Evolutionary conservation across 257 asterid species (phyloP).

Genomic region (Nicotiana tomentosiformis): DNA sequence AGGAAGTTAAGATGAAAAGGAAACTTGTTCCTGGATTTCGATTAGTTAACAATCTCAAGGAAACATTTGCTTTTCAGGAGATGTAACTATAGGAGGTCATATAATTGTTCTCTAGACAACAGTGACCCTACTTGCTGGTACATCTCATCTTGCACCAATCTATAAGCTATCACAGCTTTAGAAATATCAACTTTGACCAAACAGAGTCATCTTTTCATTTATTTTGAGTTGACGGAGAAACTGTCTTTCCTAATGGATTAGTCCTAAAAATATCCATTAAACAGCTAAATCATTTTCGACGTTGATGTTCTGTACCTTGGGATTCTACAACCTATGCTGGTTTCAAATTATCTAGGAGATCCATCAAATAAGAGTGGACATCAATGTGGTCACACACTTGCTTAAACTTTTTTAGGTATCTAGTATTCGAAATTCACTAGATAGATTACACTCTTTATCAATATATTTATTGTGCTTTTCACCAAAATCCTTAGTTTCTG

Average conservation of each 20-base stretch:
- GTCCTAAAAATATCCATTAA: background rate
- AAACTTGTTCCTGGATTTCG: background rate
- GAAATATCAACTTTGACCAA: background rate
- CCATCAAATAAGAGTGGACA: background rate
- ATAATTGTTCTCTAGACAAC: background rate
- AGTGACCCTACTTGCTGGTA: constrained; percentile 1
- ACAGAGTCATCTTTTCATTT: background rate
- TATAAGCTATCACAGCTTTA: background rate
- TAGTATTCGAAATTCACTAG: background rate
- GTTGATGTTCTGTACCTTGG: background rate
- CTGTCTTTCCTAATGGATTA: background rate
- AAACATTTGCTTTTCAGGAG: background rate
- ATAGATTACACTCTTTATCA: background rate
- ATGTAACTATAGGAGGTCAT: background rate
- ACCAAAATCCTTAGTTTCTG: too few species aligned
- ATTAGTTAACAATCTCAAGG: background rate
- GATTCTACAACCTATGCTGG: background rate
- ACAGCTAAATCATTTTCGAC: background rate
- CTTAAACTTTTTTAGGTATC: background rate
- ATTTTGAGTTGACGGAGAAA: background rate
- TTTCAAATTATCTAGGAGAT: background rate
- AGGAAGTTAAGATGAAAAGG: constrained; percentile 1
- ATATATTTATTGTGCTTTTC: too few species aligned
- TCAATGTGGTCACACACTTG: background rate
- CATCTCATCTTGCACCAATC: background rate